Percentiles rank a stretch among this genome's conserved stretches.
Conservation (phyloP, 805 yeast species). For the Metschnikowia arizonensis region DNA sequence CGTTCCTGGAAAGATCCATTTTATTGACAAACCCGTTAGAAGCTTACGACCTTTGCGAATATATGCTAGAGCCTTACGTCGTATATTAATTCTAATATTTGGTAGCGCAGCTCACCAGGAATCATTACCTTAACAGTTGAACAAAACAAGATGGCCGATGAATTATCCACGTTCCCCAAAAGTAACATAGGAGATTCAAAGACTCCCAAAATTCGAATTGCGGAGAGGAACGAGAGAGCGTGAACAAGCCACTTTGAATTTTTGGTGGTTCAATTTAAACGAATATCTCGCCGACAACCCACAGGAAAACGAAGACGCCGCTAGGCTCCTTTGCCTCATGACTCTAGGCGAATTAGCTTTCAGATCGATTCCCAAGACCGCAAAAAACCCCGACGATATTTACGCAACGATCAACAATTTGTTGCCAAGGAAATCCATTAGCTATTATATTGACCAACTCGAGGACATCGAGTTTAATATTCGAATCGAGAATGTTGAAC, state of each 20-base stretch:
- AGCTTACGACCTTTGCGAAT: not conserved
- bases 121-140: not conserved
- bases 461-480: not conserved
- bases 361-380: not conserved
- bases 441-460: not conserved
- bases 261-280: not conserved
- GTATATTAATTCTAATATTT: not conserved
- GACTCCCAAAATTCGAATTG: not conserved
- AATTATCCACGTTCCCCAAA: no score
- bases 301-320: not conserved
- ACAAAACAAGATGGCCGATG: no score
- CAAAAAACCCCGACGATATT: not conserved
- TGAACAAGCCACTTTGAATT: not conserved
- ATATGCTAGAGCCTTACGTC: not conserved
- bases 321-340: not conserved
- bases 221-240: not conserved
- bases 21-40: not conserved
- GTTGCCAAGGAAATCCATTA: not conserved
- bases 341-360: not conserved
- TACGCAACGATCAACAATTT: not conserved
- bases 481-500: not conserved
- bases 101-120: not conserved
- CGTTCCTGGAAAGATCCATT: not conserved
- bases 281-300: not conserved
- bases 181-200: no score